Evolutionary conservation across 805 yeast species (phyloP).

Genomic region (Clavispora santaluciae): DNA sequence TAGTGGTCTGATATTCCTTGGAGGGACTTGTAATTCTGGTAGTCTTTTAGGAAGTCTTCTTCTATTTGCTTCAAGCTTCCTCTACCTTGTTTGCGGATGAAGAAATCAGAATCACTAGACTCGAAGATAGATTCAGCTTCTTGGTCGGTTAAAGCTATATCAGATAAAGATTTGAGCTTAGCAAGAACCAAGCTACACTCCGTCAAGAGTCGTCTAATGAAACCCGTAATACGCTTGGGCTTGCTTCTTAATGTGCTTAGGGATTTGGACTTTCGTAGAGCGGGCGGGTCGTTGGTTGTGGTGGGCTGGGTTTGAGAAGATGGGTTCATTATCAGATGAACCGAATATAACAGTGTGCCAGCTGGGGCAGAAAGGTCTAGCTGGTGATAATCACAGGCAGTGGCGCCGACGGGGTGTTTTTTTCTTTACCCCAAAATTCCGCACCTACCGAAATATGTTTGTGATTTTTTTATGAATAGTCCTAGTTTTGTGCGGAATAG

Average conservation of each 20-base stretch:
- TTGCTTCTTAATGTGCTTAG: slow-evolving; percentile 5
- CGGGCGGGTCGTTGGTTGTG: slow-evolving; percentile 7
- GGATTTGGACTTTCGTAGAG: slow-evolving; percentile 5
- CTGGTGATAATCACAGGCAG: no score
- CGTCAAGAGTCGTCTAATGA: slow-evolving; percentile 35
- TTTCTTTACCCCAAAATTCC: background rate
- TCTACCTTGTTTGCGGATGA: slow-evolving; percentile 3
- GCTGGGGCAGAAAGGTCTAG: background rate
- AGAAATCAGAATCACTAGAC: slow-evolving; percentile 30
- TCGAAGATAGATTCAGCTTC: slow-evolving; percentile 47
- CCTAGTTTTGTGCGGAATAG: no score
- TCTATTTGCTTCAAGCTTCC: slow-evolving; percentile 16
- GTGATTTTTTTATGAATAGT: no score
- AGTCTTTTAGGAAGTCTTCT: slow-evolving; percentile 29
- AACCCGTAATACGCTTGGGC: slow-evolving; percentile 13
- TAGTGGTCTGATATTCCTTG: slow-evolving; percentile 12
- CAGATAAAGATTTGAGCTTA: slow-evolving; percentile 40
- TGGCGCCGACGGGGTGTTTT: background rate
- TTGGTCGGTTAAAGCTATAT: slow-evolving; percentile 46
- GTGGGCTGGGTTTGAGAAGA: slow-evolving; percentile 10
- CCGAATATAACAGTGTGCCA: background rate
- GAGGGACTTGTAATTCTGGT: slow-evolving; percentile 26
- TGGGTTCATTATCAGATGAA: slow-evolving; percentile 7
- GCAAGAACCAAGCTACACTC: slow-evolving; percentile 33
- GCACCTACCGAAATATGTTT: no score